phyloP scores from a whole-genome alignment of 139 green algal species.

The Chlorella sp. region DNA sequence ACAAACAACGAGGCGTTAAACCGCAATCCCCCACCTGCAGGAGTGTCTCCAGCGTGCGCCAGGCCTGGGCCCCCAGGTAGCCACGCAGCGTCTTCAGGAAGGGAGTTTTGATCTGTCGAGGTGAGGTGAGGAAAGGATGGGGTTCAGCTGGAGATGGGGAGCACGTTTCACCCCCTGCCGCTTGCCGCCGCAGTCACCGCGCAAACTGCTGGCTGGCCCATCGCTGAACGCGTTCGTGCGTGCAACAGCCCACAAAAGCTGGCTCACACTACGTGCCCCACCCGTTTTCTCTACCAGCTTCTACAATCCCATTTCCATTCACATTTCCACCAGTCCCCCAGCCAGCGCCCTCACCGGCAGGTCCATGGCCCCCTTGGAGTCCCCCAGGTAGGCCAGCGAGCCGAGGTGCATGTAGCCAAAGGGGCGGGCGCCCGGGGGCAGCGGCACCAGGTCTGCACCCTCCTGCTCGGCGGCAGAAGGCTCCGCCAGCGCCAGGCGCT shows the following conservation, averaged over 20 bases:
- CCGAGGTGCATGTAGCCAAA: conserved; percentile 13
- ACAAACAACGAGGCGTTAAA: neutral
- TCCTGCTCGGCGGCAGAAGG: neutral
- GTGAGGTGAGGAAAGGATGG: neutral
- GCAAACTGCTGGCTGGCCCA: too few relatives aligned
- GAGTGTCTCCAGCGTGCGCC: conserved; percentile 15
- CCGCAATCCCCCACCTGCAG: neutral
- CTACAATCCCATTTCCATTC: too few relatives aligned
- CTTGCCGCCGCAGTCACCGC: too few relatives aligned
- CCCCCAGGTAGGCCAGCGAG: conserved; percentile 5
- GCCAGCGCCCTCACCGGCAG: conserved; percentile 1
- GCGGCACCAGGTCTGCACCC: neutral
- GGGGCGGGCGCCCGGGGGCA: neutral
- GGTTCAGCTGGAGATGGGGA: too few relatives aligned
- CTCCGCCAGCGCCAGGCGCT: neutral
- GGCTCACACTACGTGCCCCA: neutral
- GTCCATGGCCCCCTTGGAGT: conserved; percentile 14
- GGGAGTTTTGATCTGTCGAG: neutral
- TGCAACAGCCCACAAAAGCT: too few relatives aligned
- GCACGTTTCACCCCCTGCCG: too few relatives aligned
- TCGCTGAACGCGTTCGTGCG: too few relatives aligned
- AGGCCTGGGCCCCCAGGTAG: conserved; percentile 15
- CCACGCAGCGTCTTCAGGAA: conserved; percentile 17
- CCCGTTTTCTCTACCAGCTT: too few relatives aligned
- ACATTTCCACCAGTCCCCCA: neutral